phyloP scores from a whole-genome alignment of 140 eudicot genomes.

The Erigeron philadelphicus region DNA sequence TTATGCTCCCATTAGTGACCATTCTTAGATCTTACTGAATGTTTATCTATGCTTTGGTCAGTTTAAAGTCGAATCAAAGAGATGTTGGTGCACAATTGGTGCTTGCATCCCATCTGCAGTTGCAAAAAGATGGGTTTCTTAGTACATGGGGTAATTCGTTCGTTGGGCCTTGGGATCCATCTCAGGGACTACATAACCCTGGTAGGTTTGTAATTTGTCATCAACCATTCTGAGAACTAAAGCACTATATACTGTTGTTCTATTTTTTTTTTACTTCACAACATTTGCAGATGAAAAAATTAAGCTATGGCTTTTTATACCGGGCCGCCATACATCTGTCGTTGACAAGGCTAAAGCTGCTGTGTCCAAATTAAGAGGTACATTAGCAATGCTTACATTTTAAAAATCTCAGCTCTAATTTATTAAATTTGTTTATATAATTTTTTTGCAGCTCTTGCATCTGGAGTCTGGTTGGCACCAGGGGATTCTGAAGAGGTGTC shows the following conservation, averaged over 20 bases:
- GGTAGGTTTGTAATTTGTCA: slow-evolving; percentile 41
- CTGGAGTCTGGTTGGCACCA: slow-evolving; percentile 95
- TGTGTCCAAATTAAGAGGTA: slow-evolving; percentile 80
- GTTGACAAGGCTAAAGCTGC: slow-evolving; percentile 73
- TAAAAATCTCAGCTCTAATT: background rate
- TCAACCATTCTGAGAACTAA: slow-evolving; percentile 12
- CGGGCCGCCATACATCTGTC: slow-evolving; percentile 72
- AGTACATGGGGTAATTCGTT: slow-evolving; percentile 91
- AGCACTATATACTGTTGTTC: background rate
- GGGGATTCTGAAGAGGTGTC: slow-evolving; percentile 99
- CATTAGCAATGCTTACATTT: background rate
- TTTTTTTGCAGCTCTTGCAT: slow-evolving; percentile 60
- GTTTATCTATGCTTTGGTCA: slow-evolving; percentile 28
- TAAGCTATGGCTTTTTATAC: slow-evolving; percentile 95
- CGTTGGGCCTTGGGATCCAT: slow-evolving; percentile 99
- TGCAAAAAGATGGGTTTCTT: slow-evolving; percentile 88
- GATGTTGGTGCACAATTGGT: slow-evolving; percentile 65
- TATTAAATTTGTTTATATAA: slow-evolving; percentile 15
- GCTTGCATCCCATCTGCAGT: slow-evolving; percentile 74
- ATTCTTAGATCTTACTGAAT: too few relatives aligned
- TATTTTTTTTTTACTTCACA: background rate
- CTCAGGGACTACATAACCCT: slow-evolving; percentile 94
- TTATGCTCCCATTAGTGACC: background rate
- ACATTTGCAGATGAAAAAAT: slow-evolving; percentile 75
- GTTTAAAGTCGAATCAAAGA: slow-evolving; percentile 52